A percentile compares a stretch with the other conserved stretches of the same genome.
These are phyloP conservation scores for Picea glauca DNA, from an alignment of 75 land plant species.

Conservation along the genomic window DNA sequence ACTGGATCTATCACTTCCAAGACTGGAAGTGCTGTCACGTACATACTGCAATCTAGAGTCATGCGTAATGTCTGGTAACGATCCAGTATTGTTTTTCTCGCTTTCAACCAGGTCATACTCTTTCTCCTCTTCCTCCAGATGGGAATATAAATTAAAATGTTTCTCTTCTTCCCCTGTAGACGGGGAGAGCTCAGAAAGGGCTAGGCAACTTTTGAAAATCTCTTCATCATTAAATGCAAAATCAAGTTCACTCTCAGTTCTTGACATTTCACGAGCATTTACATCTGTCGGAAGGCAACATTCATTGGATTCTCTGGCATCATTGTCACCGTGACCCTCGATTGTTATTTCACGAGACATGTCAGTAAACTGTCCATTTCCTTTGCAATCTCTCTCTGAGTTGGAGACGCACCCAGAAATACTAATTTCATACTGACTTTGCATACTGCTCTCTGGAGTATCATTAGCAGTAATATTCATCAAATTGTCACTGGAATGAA, in stretches of 20 bases:
- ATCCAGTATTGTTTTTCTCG: not conserved
- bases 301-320: not conserved
- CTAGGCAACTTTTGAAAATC: slow-evolving; percentile 44
- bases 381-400: slow-evolving; percentile 5
- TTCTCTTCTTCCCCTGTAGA: slow-evolving; percentile 5
- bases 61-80: not conserved
- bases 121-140: slow-evolving; percentile 9
- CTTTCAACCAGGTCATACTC: not conserved
- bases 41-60: not conserved
- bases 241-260: slow-evolving; percentile 12
- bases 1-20: not conserved
- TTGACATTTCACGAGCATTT: slow-evolving; percentile 1
- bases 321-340: not conserved
- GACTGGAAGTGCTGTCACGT: not conserved
- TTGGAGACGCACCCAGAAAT: not conserved
- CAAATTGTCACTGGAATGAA: not conserved
- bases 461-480: not conserved
- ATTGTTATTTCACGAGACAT: not conserved
- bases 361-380: not conserved
- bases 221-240: slow-evolving; percentile 14
- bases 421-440: not conserved
- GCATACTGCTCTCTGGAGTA: not conserved
- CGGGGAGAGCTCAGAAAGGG: slow-evolving; percentile 23
- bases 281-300: not conserved
- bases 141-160: not conserved